Base-by-base conservation (phyloP, 2,329 filamentous ascomycete genomes). In the Colletotrichum zoysiae region DNA sequence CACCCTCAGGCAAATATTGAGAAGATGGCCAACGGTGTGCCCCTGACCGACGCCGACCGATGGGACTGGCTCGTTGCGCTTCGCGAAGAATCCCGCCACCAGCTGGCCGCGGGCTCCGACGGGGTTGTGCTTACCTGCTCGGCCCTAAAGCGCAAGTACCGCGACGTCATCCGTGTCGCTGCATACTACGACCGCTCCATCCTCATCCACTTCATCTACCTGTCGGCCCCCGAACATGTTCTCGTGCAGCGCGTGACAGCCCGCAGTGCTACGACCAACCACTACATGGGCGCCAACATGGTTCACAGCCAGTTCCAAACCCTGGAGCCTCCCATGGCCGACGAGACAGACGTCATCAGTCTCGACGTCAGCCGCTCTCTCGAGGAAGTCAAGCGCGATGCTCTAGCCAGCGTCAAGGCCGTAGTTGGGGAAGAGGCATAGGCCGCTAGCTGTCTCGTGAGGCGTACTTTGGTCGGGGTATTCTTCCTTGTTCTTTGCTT, bases 241-340 rank as follows among this genome's bases (percentile, higher is more conserved):
- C 88, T 98, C 40, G 85, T 97, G 69, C 84, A 91, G 76, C 90
- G 96, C 11, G 95, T 98, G 11, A 86, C 87, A 44, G 85, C 87
- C 50, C 89, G 96, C 76, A 71, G 68, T 46, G 71, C 71, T 38
- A 35, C 68, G n/a, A 84, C 95, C 82, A 91, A 91, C 64, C 96
- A 99, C 81, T 99, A 96, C 83, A 98, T 99, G 95, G 95, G 96
- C 77, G 92, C 94, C 76, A 89, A 90, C 77, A 98, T 99, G 95
- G 95, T 99, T 11, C 91, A 93, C 78, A 97, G 94, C 82, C 96
- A 99, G 80, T 92, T 98, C 75, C 89, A 91, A 74, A 92, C 91
- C 64, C 87, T 99, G n/a, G 95, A 99, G 83, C 90, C 92, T 74
- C 96, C 96, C 0, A 86, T 86, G 63, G 82, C 83, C 57, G 89